Conservation (phyloP, 768 basidiomycete species). For the Rhizopogon sp. region DNA sequence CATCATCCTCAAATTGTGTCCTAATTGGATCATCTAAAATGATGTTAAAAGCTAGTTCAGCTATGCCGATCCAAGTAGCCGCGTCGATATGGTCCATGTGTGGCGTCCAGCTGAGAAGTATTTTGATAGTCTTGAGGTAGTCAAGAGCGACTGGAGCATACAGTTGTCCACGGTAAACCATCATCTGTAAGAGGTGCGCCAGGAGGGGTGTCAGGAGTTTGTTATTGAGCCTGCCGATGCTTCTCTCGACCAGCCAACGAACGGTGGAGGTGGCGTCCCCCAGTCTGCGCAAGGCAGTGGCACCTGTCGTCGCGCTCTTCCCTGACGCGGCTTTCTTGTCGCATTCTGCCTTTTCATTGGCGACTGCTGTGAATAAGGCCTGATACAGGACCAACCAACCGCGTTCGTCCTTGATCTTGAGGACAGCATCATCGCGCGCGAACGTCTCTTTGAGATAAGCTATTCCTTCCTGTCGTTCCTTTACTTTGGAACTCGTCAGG, state of each 20-base stretch:
- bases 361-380: slow-evolving; percentile 63
- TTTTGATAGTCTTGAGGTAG: slow-evolving; percentile 74
- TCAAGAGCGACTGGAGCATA: slow-evolving; percentile 66
- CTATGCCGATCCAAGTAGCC: slow-evolving; percentile 60
- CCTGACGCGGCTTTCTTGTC: slow-evolving; percentile 37
- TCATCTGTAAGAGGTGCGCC: slow-evolving; percentile 56
- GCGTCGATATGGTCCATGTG: slow-evolving; percentile 76
- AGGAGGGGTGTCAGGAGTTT: slow-evolving; percentile 53
- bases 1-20: slow-evolving; percentile 12
- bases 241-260: slow-evolving; percentile 69
- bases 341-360: slow-evolving; percentile 50
- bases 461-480: slow-evolving; percentile 65
- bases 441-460: slow-evolving; percentile 47
- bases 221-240: slow-evolving; percentile 49
- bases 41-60: slow-evolving; percentile 72
- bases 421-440: slow-evolving; percentile 40
- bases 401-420: slow-evolving; percentile 30
- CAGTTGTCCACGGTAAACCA: slow-evolving; percentile 50
- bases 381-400: slow-evolving; percentile 69
- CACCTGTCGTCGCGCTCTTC: slow-evolving; percentile 34
- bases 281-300: slow-evolving; percentile 55
- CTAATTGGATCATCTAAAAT: slow-evolving; percentile 56
- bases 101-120: slow-evolving; percentile 57
- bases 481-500: slow-evolving; percentile 59
- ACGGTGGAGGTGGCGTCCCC: slow-evolving; percentile 61